These are phyloP conservation scores for Mortierella antarctica DNA, from an alignment of 192 early-diverging fungal species.

Conservation along the genomic window DNA sequence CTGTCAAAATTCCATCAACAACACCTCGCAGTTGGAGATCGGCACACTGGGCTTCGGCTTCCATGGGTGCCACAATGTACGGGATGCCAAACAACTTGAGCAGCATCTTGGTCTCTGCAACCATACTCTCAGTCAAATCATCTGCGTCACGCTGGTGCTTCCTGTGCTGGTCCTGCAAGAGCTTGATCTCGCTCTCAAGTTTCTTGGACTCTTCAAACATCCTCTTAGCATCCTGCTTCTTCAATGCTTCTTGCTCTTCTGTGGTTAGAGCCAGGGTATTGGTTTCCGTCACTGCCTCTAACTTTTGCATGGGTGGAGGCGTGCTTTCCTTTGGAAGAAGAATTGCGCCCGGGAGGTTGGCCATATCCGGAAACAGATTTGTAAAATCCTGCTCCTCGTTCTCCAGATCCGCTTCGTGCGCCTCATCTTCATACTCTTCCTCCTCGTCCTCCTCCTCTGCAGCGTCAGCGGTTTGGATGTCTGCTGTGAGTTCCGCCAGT, in stretches of 20 bases:
- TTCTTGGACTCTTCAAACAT: conserved; percentile 56
- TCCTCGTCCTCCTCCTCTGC: conserved; percentile 11
- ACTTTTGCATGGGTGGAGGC: background rate
- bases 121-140: conserved; percentile 77
- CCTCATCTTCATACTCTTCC: conserved; percentile 23
- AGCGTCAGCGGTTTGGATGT: background rate
- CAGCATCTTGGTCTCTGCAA: conserved; percentile 78
- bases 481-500: background rate
- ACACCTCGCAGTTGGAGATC: conserved; percentile 64
- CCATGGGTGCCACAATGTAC: conserved; percentile 92
- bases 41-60: conserved; percentile 99
- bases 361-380: conserved; percentile 49
- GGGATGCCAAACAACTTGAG: conserved; percentile 94
- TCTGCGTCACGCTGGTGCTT: conserved; percentile 70
- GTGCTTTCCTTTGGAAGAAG: conserved; percentile 13
- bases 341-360: conserved; percentile 29
- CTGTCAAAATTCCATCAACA: conserved; percentile 96
- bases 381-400: conserved; percentile 61
- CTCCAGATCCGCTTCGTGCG: conserved; percentile 43
- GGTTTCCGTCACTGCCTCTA: background rate
- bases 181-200: conserved; percentile 64
- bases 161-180: conserved; percentile 59
- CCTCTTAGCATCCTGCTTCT: conserved; percentile 38
- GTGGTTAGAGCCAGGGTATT: background rate
- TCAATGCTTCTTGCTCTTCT: conserved; percentile 20